Conservation (phyloP, 768 basidiomycete species). For the Collybia mongolica region DNA sequence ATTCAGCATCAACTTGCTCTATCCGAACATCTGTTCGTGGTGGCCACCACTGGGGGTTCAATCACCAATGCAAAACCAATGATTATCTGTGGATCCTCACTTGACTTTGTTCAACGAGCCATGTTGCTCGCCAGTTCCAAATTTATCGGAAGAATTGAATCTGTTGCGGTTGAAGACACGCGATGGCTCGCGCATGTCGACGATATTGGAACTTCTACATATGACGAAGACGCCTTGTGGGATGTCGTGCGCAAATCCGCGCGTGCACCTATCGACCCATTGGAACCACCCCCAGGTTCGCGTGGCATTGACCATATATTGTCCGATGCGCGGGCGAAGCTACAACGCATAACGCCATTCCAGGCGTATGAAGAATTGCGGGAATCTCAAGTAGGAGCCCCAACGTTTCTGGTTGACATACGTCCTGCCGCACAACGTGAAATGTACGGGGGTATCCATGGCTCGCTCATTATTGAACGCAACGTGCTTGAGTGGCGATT, state of each 20-base stretch:
- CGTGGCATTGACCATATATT: conserved; percentile 58
- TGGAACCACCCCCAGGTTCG: conserved; percentile 63
- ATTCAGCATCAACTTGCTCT: conserved; percentile 41
- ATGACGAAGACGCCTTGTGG: conserved; percentile 68
- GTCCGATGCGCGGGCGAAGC: conserved; percentile 53
- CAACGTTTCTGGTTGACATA: conserved; percentile 78
- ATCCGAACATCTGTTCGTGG: conserved; percentile 49
- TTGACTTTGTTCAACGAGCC: conserved; percentile 62
- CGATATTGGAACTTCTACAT: conserved; percentile 50
- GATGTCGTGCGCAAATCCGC: conserved; percentile 69
- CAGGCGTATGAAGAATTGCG: conserved; percentile 63
- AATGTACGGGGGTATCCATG: conserved; percentile 56
- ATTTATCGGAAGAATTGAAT: conserved; percentile 60
- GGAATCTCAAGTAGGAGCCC: conserved; percentile 49
- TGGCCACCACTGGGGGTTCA: conserved; percentile 46
- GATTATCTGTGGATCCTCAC: conserved; percentile 56
- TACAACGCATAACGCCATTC: conserved; percentile 60
- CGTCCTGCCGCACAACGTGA: conserved; percentile 62
- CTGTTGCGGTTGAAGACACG: conserved; percentile 29
- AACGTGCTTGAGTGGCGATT: conserved; percentile 81
- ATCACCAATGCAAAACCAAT: conserved; percentile 38
- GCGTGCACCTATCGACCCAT: conserved; percentile 57
- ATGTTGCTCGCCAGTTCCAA: conserved; percentile 64
- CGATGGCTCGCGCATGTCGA: conserved; percentile 49
- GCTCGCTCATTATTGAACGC: conserved; percentile 72